These are phyloP conservation scores for Lepidopterella palustris DNA, from an alignment of 495 filamentous ascomycete genomes.

Conservation along the genomic window DNA sequence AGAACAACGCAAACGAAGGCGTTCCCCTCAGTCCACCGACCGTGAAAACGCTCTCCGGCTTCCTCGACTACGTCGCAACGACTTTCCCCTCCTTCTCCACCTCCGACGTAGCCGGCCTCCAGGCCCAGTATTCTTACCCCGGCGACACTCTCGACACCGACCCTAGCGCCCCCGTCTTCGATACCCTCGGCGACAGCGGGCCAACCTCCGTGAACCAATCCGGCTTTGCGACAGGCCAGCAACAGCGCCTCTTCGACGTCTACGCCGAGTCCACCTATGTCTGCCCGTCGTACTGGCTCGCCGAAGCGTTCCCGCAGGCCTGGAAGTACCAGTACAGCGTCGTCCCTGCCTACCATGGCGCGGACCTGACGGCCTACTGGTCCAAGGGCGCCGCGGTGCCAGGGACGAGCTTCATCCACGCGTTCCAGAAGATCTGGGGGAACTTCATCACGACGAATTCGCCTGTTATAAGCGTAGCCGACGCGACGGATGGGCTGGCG, in stretches of 20 bases:
- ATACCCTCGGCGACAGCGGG: constrained; percentile 13
- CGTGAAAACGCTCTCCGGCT: constrained; percentile 9
- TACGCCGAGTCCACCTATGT: constrained; percentile 29
- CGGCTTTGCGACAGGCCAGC: constrained; percentile 22
- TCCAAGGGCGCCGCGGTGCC: constrained; percentile 5
- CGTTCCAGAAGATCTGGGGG: constrained; percentile 27
- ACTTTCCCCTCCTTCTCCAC: constrained; percentile 22
- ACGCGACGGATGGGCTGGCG: constrained; percentile 15
- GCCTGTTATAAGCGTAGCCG: constrained; percentile 8
- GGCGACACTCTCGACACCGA: constrained; percentile 10
- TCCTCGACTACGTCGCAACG: constrained; percentile 21
- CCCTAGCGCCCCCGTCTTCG: constrained; percentile 14
- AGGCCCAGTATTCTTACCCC: constrained; percentile 18
- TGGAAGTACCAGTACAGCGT: constrained; percentile 30
- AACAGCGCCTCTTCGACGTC: constrained; percentile 25
- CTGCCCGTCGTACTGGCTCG: constrained; percentile 29
- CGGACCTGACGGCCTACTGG: constrained; percentile 25
- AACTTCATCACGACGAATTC: constrained; percentile 21
- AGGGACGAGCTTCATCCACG: constrained; percentile 18
- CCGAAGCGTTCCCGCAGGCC: constrained; percentile 22
- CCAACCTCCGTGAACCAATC: constrained; percentile 25
- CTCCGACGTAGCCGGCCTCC: constrained; percentile 15
- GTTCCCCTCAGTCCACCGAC: constrained; percentile 19
- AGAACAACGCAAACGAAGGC: constrained; percentile 36
- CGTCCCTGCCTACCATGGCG: constrained; percentile 21